These are phyloP conservation scores for Exophiala xenobiotica DNA, from an alignment of 2,329 filamentous ascomycete genomes.

Conservation along the genomic window DNA sequence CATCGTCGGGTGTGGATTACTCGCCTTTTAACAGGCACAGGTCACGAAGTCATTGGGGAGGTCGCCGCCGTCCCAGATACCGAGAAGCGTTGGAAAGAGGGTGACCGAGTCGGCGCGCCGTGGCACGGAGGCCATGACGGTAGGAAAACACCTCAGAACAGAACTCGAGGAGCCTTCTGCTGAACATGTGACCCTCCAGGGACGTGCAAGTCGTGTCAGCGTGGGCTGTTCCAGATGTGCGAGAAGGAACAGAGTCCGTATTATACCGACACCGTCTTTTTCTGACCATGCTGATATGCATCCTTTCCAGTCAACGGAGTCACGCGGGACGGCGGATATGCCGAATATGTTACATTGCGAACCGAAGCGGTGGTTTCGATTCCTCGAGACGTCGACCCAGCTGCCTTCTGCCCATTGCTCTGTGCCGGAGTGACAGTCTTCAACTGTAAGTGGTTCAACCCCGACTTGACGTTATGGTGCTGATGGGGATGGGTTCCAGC, in stretches of 20 bases:
- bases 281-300: neutral
- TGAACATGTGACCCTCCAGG: conserved; percentile 39
- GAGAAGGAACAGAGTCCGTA: conserved; percentile 46
- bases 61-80: conserved; percentile 60
- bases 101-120: conserved; percentile 60
- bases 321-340: conserved; percentile 63
- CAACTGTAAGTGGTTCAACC: conserved; percentile 36
- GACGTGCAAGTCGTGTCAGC: conserved; percentile 62
- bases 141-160: conserved; percentile 7
- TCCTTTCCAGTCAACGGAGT: conserved; percentile 60
- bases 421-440: conserved; percentile 55
- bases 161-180: neutral
- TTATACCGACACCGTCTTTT: no score
- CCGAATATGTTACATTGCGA: conserved; percentile 40
- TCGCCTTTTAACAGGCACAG: neutral
- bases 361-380: conserved; percentile 46
- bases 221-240: conserved; percentile 68
- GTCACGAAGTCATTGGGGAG: conserved; percentile 70
- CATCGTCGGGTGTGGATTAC: neutral
- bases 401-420: conserved; percentile 48
- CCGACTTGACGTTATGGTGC: neutral
- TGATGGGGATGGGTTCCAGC: conserved; percentile 20
- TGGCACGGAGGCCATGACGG: conserved; percentile 63
- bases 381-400: conserved; percentile 48
- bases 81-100: conserved; percentile 60